Evolutionary conservation across 352 stramenopile genomes (phyloP).

Genomic region (Phytophthora cactorum): DNA sequence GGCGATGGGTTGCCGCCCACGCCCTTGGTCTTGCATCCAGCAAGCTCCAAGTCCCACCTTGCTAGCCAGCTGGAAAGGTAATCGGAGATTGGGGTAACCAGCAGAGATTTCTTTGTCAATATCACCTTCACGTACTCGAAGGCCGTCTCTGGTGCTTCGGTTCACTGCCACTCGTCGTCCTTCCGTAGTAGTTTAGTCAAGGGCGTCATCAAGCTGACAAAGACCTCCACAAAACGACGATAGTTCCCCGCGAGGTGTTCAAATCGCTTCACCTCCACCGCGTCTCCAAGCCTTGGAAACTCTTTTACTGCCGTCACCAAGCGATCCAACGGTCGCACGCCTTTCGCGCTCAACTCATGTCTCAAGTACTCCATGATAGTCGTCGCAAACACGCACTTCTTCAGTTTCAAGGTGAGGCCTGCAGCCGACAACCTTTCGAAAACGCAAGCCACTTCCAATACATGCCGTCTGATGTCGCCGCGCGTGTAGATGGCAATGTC

Average conservation of each 20-base stretch:
- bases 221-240: not conserved
- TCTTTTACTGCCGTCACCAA: not conserved
- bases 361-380: not conserved
- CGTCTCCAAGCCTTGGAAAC: not conserved
- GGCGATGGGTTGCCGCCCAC: too few relatives aligned
- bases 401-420: not conserved
- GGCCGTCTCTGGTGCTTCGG: not conserved
- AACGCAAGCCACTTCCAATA: not conserved
- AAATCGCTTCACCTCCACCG: not conserved
- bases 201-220: not conserved
- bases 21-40: too few relatives aligned
- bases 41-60: too few relatives aligned
- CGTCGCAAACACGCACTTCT: conserved; percentile 1
- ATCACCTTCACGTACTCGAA: conserved; percentile 3
- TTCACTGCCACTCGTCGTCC: not conserved
- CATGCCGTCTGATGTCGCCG: not conserved
- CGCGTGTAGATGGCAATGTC: not conserved
- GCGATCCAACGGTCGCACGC: not conserved
- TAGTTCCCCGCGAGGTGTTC: not conserved
- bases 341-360: not conserved
- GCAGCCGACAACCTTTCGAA: not conserved
- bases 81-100: conserved; percentile 3
- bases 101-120: not conserved
- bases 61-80: not conserved
- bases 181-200: not conserved